Percentiles rank a stretch among this genome's conserved stretches.
phyloP scores from a whole-genome alignment of 495 filamentous ascomycete species.

The Filosporella fistucella region DNA sequence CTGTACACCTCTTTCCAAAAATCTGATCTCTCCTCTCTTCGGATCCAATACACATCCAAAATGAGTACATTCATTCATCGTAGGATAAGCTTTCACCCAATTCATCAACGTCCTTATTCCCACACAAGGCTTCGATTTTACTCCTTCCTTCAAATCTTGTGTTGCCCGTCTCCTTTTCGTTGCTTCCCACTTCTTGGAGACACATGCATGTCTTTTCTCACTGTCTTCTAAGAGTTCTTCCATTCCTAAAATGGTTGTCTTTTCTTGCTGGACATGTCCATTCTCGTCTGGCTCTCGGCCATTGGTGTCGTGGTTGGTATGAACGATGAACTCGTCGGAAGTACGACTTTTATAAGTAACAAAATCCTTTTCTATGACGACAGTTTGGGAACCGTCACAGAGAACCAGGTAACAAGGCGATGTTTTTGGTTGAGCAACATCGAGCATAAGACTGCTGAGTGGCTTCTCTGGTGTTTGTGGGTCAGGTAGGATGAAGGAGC shows the following conservation, averaged over 20 bases:
- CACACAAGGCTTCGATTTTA: slow-evolving; percentile 5
- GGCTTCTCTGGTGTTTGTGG: slow-evolving; percentile 12
- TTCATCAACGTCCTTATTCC: slow-evolving; percentile 8
- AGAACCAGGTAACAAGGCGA: slow-evolving; percentile 58
- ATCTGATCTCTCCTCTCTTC: slow-evolving; percentile 12
- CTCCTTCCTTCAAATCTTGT: background rate
- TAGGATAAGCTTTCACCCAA: slow-evolving; percentile 17
- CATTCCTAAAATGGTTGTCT: slow-evolving; percentile 30
- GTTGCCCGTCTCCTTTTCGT: background rate
- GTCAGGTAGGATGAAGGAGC: slow-evolving; percentile 38
- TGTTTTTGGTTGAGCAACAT: slow-evolving; percentile 32
- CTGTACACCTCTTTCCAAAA: slow-evolving; percentile 10
- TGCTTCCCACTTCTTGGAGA: slow-evolving; percentile 35
- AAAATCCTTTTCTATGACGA: slow-evolving; percentile 56
- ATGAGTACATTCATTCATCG: slow-evolving; percentile 20
- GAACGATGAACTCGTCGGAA: slow-evolving; percentile 45
- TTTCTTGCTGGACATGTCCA: slow-evolving; percentile 32
- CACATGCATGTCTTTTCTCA: slow-evolving; percentile 29
- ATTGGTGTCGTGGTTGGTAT: slow-evolving; percentile 50
- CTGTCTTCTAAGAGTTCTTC: slow-evolving; percentile 36
- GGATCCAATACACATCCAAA: slow-evolving; percentile 24
- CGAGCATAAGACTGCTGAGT: slow-evolving; percentile 25
- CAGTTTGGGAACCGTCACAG: slow-evolving; percentile 38
- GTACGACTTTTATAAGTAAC: slow-evolving; percentile 33
- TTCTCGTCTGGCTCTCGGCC: slow-evolving; percentile 36